These are phyloP conservation scores for Gastrodia elata DNA, from an alignment of 106 monocot species.

Conservation along the genomic window DNA sequence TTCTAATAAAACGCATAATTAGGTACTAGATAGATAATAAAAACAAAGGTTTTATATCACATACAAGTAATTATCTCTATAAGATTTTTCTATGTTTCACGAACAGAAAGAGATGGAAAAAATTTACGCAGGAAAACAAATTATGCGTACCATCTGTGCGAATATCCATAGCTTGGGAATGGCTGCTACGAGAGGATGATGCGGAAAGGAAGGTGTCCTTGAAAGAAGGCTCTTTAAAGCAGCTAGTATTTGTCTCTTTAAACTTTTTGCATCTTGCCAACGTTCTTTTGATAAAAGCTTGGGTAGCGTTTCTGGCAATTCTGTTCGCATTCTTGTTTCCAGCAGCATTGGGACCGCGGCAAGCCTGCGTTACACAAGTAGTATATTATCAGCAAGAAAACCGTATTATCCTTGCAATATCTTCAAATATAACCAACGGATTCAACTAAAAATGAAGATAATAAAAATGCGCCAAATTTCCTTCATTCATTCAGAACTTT, in stretches of 20 bases:
- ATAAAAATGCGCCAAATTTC: no score
- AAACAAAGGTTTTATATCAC: no score
- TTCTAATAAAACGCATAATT: no score
- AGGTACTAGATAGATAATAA: no score
- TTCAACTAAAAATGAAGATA: not conserved
- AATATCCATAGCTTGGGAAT: slow-evolving; percentile 10
- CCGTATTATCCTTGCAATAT: not conserved
- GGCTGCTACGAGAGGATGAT: slow-evolving; percentile 17
- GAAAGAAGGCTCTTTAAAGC: slow-evolving; percentile 36
- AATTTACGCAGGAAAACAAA: not conserved
- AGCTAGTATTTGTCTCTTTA: slow-evolving; percentile 35
- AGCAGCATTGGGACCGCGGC: slow-evolving; percentile 26
- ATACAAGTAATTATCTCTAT: no score
- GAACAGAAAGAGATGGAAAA: not conserved
- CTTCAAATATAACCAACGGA: not conserved
- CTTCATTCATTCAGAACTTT: not conserved
- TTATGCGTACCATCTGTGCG: slow-evolving; percentile 6
- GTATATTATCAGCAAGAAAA: not conserved
- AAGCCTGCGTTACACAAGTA: slow-evolving; percentile 19
- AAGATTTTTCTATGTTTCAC: no score
- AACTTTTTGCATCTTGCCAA: slow-evolving; percentile 38
- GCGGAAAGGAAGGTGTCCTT: slow-evolving; percentile 34
- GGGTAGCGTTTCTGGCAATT: slow-evolving; percentile 29
- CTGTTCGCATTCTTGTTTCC: slow-evolving; percentile 36
- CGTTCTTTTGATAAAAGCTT: slow-evolving; percentile 34